These are phyloP conservation scores for Neckera pumila DNA, from an alignment of 225 moss, liverwort and hornwort species.

Conservation along the genomic window DNA sequence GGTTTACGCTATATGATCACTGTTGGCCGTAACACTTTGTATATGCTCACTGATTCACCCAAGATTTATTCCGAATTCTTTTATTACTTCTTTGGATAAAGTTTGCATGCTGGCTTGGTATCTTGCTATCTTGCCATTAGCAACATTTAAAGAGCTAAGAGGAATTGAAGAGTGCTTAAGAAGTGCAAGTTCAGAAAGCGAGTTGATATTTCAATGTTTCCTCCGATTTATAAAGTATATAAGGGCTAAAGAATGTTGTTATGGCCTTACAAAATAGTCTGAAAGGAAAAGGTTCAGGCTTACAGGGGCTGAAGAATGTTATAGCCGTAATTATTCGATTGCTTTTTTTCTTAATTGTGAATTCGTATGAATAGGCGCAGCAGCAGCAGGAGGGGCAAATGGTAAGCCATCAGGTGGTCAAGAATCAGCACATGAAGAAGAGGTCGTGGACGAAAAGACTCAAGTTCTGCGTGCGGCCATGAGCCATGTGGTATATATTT, in stretches of 20 bases:
- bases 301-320: neutral
- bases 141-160: neutral
- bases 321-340: neutral
- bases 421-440: constrained; percentile 32
- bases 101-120: neutral
- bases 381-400: constrained; percentile 13
- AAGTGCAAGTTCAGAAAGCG: neutral
- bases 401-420: neutral
- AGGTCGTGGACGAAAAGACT: constrained; percentile 60
- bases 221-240: neutral
- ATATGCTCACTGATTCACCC: neutral
- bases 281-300: neutral
- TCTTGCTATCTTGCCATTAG: neutral
- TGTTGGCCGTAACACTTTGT: neutral
- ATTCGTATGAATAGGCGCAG: neutral
- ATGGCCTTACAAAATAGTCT: neutral
- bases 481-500: constrained; percentile 51
- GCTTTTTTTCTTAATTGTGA: neutral
- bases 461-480: constrained; percentile 72
- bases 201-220: neutral
- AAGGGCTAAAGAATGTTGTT: neutral
- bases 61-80: neutral
- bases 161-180: neutral
- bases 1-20: neutral
- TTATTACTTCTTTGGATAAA: neutral